These are phyloP conservation scores for Pyrenochaeta sp. DNA, from an alignment of 2,329 filamentous ascomycete species.

Conservation along the genomic window DNA sequence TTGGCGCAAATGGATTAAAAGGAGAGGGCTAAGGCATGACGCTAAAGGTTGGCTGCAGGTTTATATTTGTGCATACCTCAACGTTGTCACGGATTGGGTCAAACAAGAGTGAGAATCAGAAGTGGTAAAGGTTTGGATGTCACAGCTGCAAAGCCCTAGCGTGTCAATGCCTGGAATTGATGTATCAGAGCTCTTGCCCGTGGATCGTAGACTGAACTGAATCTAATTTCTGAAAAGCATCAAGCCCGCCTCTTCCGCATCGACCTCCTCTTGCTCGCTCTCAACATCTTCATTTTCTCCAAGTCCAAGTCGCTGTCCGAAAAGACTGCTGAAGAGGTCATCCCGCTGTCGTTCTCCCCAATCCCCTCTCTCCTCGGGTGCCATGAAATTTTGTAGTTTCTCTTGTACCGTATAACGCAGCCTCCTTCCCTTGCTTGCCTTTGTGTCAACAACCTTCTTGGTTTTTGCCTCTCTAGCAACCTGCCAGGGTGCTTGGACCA, in stretches of 20 bases:
- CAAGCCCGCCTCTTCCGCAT: slow-evolving; percentile 48
- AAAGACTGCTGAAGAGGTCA: slow-evolving; percentile 61
- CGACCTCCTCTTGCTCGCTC: slow-evolving; percentile 46
- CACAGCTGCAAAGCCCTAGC: too few relatives aligned
- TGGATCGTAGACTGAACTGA: too few relatives aligned
- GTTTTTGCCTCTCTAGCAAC: slow-evolving; percentile 82
- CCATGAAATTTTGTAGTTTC: slow-evolving; percentile 98
- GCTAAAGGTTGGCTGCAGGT: too few relatives aligned
- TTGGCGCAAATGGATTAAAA: too few relatives aligned
- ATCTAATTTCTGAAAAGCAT: slow-evolving; percentile 50
- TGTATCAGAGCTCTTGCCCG: background rate
- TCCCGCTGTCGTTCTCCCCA: slow-evolving; percentile 87
- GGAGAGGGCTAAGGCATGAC: too few relatives aligned
- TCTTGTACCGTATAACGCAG: slow-evolving; percentile 95
- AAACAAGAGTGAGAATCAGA: too few relatives aligned
- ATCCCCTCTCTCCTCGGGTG: slow-evolving; percentile 78
- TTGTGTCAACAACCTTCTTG: slow-evolving; percentile 86
- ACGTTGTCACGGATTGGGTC: too few relatives aligned
- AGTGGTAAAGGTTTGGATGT: too few relatives aligned
- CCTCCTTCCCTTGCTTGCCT: slow-evolving; percentile 93
- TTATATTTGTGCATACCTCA: too few relatives aligned
- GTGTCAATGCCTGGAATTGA: too few relatives aligned
- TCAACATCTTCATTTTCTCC: slow-evolving; percentile 53
- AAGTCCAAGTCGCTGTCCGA: slow-evolving; percentile 56
- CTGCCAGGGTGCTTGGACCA: slow-evolving; percentile 62